Evolutionary conservation across 2,329 filamentous ascomycete species (phyloP), one percentile per base, ranked within the genome.

Genomic region (Calycina herbarum): DNA sequence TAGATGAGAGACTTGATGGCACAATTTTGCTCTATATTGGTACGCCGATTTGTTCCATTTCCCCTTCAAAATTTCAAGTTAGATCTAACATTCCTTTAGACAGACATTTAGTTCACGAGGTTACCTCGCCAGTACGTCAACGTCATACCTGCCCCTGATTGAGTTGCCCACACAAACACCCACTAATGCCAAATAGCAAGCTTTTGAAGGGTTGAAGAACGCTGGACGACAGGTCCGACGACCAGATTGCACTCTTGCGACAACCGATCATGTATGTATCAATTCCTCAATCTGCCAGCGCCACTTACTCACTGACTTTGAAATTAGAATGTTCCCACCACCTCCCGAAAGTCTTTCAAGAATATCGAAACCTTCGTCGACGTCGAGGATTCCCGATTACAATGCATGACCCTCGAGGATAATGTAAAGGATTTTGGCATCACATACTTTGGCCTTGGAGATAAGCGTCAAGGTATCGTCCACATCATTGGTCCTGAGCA

Each of bases 401-500:
- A 99, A 85, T 97, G 94, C 79, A 88, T 94, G 75, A 98, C 95
- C 51, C 88, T 99, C 69, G 95, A 99, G 82, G 90, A 97, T 74
- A 99, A 99, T 75, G 94, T 99, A 74, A 95, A 94, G 82, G 92
- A 94, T 71, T 98, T 97, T 77, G 93, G 92, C 75, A 85, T 99
- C 76, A 97, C 94, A 78, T 98, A 97, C 82, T 99, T 99, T 77
- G 95, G 95, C 68, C 89, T 99, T 69, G 92, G 90, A 72, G 94
- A 98, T 81, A 96, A 95, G 85, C 89, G 95, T 71, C 95, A 99
- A 81, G 95, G 95, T 71, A 99, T 99, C 74, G 95, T 98, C 66
- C 95, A 99, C 81, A 92, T 99, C 75, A 98, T 99, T 74, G 95
- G 95, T 42, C 95, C 95, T 51, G 95, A 99, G 83, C 95, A 99